Base-by-base conservation (phyloP, 2,329 filamentous ascomycete genomes). In the Trichoderma koningii region DNA sequence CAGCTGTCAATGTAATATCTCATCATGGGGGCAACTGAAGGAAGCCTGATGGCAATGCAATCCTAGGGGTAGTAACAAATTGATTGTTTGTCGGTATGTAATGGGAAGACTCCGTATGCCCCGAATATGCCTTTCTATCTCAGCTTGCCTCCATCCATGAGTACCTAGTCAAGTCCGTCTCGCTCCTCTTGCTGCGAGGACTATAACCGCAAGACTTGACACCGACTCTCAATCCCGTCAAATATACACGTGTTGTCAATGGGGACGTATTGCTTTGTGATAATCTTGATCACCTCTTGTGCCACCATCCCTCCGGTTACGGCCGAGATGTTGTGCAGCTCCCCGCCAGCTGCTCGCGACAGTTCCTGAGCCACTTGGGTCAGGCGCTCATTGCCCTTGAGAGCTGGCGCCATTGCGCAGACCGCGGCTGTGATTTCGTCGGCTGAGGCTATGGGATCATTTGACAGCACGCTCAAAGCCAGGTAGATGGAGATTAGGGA, bases 271-370 rank as follows among this genome's bases (percentile, higher is more conserved):
- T 91, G 88, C 72, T 87, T 87, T 14, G 88, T 90, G 71, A 90
- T 85, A 65, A 94, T 86, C 76, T 99, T 99, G 79, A 99, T 96
- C 68, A 94, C 87, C 79, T 99, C 95, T 77, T 99, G 96, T n/a
- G 94, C 92, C 55, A 96, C 90, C 81, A 99, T 90, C 3, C 95
- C 96, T 34, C 95, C 96, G 1, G 89, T 90, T 64, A 97, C 79
- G 28, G 93, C 89, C 38, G 93, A 90, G 64, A 96, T 91, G 74
- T 97, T 98, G 80, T 99, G 95, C 66, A 99, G 80, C 76, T 99
- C 96, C 62, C 88, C 91, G 30, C 92, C 91, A 55, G 87, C 88
- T 42, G 92, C 90, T 66, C 96, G 87, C 41, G 89, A 86, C 50
- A 92, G 82, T 76, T 93, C 90, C 66, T 87, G 80, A 1, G 87